Evolutionary conservation across 345 rosid species (phyloP), one percentile per base, ranked within the genome.

Genomic region (Sonneratia caseolaris): DNA sequence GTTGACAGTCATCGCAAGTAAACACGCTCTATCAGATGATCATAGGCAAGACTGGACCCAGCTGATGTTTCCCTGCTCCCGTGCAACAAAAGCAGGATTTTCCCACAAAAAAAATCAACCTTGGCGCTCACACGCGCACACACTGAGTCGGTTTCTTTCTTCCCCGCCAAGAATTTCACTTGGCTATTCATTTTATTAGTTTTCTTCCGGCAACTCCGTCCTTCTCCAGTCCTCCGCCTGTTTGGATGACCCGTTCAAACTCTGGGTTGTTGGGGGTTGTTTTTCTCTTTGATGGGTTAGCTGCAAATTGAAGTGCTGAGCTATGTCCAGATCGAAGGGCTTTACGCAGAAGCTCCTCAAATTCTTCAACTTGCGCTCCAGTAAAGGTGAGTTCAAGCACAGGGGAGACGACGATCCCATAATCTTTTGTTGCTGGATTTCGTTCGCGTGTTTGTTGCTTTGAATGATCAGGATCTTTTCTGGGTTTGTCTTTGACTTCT

Each of bases 321-420:
- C 66, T 69, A 77, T 85, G 89, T 48, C 3, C 66, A 91, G 84
- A 78, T 70, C 88, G 72, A 89, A 81, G 75, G 87, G 69, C 32
- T 83, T 90, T 77, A 76, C 89, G 40, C 80, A 72, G 36, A 86
- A 76, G 62, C 72, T 92, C 40, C 70, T 86, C 5, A 92, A 74
- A 69, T 74, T 84, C 7, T 90, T 92, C 83, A 81, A 77, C 75
- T 75, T 82, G 1, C 73, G 76, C 71, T 84, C 93, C 16, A 65
- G 75, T 36, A 84, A 42, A 86, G 89, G 97, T 95, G 80, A 64
- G 13, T 47, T 47, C 51, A 47, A 47, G 51, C 14, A 47, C 2
- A 2, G 9, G 7, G 51, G 15, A 47, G 51, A 47, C 10, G 45
- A 27, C 43, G 7, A 36, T 14, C 24, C 75, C 40, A 40, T 65